Evolutionary conservation across 441 rosid genomes (phyloP), one percentile per base, ranked within the genome.

Genomic region (Geranium incanum): DNA sequence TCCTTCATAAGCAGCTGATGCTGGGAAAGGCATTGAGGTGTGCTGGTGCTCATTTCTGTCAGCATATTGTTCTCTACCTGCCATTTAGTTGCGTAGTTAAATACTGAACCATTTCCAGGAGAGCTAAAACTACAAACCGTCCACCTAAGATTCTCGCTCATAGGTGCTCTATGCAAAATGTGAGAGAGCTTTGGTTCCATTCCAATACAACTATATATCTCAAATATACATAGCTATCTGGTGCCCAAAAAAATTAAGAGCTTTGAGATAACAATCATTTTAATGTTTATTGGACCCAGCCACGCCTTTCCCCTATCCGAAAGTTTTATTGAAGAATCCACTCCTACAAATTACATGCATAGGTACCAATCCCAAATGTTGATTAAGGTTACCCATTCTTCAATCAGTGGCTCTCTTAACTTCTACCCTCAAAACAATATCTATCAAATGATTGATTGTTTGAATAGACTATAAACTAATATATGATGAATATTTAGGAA

Each of bases 31-130:
- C 19, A 80, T 52, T 13, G 86, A 71, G 18, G 67, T 78, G 64
- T 79, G 79, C 7, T 66, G 48, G 69, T 74, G 76, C 78, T 79
- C 82, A 72, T 75, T 81, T 68, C 74, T 83, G 55, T 75, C 79
- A 59, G 75, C 71, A 69, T 70, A 45, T 45, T 78, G 87, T 74
- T 80, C 87, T 74, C 78, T 78, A 77, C 86, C 95, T 86, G 83
- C 63, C 67, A 85, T 62, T 41, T 69, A 65, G 68, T 60, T 37
- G 43, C 79, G 69, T 23, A 79, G 77, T 80, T 79, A 81, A 76
- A 66, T 15, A 73, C 48, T 52, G 18, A 68, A 4, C 41, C 68
- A 67, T 64, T 38, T 70, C 33, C 50, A 52, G 15, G 66, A 65
- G 21, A 63, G 48, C 55, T 48, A 57, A 43, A 52, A 66, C 73